Percentiles rank a stretch among this genome's conserved stretches.
These are phyloP conservation scores for Paramarasmius palmivorus DNA, from an alignment of 1,284 basidiomycete species.

Conservation along the genomic window DNA sequence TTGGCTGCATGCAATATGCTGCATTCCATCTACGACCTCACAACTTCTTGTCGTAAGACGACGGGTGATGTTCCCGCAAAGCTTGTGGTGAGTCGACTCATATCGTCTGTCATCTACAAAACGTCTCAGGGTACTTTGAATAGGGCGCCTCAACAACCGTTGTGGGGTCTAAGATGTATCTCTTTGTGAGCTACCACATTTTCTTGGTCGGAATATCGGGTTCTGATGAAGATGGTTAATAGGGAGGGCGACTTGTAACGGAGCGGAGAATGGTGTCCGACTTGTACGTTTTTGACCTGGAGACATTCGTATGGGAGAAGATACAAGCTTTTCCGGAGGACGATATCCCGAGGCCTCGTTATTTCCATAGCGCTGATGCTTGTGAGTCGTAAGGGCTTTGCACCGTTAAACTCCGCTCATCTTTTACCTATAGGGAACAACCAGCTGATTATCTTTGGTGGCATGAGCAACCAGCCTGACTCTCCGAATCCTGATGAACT, in stretches of 20 bases:
- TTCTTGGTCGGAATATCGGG: slow-evolving; percentile 8
- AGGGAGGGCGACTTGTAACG: slow-evolving; percentile 86
- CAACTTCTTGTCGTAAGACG: slow-evolving; percentile 81
- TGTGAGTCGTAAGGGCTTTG: slow-evolving; percentile 50
- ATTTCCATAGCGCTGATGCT: slow-evolving; percentile 90
- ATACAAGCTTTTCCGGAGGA: slow-evolving; percentile 65
- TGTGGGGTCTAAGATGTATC: slow-evolving; percentile 80
- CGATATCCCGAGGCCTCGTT: slow-evolving; percentile 74
- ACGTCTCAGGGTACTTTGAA: slow-evolving; percentile 7
- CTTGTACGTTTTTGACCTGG: slow-evolving; percentile 84
- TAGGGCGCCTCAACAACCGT: slow-evolving; percentile 86
- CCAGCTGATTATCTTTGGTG: slow-evolving; percentile 88
- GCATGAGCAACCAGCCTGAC: slow-evolving; percentile 82
- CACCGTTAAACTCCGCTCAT: slow-evolving; percentile 6
- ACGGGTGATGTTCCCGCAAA: slow-evolving; percentile 86
- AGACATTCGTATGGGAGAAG: slow-evolving; percentile 77
- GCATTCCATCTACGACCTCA: slow-evolving; percentile 86
- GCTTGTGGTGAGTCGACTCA: slow-evolving; percentile 68
- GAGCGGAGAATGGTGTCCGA: slow-evolving; percentile 87
- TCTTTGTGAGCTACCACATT: slow-evolving; percentile 63
- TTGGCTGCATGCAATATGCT: slow-evolving; percentile 35
- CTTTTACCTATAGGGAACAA: slow-evolving; percentile 71
- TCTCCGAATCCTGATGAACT: slow-evolving; percentile 70
- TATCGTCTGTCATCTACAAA: slow-evolving; percentile 4
- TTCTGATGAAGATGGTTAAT: slow-evolving; percentile 16